These are phyloP conservation scores for Euphrasia confusa DNA, from an alignment of 257 asterid genomes.

Conservation along the genomic window DNA sequence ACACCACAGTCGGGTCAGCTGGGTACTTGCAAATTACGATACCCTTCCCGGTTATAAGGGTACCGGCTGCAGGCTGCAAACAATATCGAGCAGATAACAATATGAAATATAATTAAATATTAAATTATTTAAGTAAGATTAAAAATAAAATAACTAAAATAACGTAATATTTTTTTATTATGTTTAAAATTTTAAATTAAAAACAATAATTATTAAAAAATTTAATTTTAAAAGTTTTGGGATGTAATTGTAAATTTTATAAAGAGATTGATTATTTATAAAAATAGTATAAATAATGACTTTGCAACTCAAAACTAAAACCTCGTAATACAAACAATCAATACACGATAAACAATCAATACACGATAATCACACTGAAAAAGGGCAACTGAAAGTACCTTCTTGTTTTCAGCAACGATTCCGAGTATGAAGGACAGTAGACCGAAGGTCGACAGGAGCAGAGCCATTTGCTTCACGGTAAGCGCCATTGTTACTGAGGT, in stretches of 20 bases:
- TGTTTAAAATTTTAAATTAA: too few species aligned
- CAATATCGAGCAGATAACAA: too few species aligned
- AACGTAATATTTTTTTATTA: too few species aligned
- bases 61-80: constrained; percentile 72
- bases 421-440: constrained; percentile 49
- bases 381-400: constrained; percentile 34
- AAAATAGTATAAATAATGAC: too few species aligned
- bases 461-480: constrained; percentile 51
- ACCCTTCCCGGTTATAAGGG: constrained; percentile 49
- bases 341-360: neutral
- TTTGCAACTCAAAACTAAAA: neutral
- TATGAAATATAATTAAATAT: too few species aligned
- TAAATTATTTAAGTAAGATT: too few species aligned
- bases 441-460: constrained; percentile 49
- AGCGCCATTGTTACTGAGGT: constrained; percentile 37
- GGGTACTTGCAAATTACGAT: constrained; percentile 71
- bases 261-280: too few species aligned
- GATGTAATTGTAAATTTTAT: too few species aligned
- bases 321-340: neutral
- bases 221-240: too few species aligned
- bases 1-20: constrained; percentile 51
- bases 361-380: neutral
- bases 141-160: too few species aligned
- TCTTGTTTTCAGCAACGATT: constrained; percentile 66
- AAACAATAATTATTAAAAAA: too few species aligned